Percentiles rank a stretch among this genome's conserved stretches.
phyloP scores from a whole-genome alignment of 495 filamentous ascomycete genomes.

The Penicillium parvum region DNA sequence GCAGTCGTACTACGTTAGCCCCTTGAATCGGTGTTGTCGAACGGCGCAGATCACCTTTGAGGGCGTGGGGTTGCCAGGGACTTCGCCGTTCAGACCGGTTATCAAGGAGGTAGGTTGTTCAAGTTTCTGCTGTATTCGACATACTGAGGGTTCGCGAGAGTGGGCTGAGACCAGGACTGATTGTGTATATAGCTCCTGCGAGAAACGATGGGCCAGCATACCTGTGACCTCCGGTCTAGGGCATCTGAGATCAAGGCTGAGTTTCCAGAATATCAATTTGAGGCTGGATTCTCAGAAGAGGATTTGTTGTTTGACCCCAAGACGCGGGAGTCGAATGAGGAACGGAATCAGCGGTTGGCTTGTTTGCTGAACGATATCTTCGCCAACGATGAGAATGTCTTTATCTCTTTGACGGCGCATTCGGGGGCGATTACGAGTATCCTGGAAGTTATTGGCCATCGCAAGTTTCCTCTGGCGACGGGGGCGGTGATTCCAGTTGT shows the following conservation, averaged over 20 bases:
- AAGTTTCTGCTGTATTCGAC: neutral
- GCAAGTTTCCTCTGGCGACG: conserved; percentile 59
- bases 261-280: conserved; percentile 61
- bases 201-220: conserved; percentile 72
- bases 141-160: no score
- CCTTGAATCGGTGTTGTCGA: conserved; percentile 64
- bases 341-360: conserved; percentile 52
- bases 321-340: conserved; percentile 51
- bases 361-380: conserved; percentile 63
- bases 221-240: conserved; percentile 68
- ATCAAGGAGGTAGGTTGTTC: conserved; percentile 57
- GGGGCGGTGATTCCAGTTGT: conserved; percentile 70
- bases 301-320: conserved; percentile 56
- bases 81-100: conserved; percentile 53
- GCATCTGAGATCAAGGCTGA: conserved; percentile 52
- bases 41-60: conserved; percentile 63
- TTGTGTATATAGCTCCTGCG: conserved; percentile 46
- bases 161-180: neutral
- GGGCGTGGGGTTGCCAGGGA: conserved; percentile 46
- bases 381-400: conserved; percentile 51
- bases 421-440: conserved; percentile 62
- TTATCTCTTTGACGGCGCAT: conserved; percentile 69
- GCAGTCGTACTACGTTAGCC: conserved; percentile 67
- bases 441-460: conserved; percentile 59
- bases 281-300: conserved; percentile 57